These are phyloP conservation scores for Diplosphaera chodatii DNA, from an alignment of 139 green algal species.

Conservation along the genomic window DNA sequence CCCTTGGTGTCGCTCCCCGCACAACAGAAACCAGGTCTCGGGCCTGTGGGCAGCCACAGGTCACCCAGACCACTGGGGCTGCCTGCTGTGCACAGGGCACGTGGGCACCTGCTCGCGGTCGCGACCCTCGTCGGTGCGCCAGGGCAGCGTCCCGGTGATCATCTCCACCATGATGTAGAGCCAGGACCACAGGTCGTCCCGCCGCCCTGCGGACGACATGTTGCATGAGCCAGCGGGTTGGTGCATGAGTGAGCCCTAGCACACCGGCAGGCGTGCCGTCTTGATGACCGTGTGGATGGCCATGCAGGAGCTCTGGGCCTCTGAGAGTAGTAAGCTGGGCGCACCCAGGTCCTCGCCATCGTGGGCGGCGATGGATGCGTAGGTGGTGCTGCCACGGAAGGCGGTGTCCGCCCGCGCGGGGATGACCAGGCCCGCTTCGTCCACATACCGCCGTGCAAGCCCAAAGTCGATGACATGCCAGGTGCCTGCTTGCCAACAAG, in stretches of 20 bases:
- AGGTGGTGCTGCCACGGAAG: slow-evolving; percentile 77
- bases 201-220: slow-evolving; percentile 23
- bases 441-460: slow-evolving; percentile 49
- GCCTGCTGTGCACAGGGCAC: no score
- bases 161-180: slow-evolving; percentile 84
- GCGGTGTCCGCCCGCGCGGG: slow-evolving; percentile 32
- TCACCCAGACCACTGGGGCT: no score
- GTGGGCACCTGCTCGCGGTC: slow-evolving; percentile 5
- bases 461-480: slow-evolving; percentile 71
- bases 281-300: no score
- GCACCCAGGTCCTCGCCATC: slow-evolving; percentile 41
- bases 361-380: slow-evolving; percentile 67
- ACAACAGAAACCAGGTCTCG: no score
- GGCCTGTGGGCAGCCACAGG: no score
- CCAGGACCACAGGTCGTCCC: slow-evolving; percentile 88
- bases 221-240: no score
- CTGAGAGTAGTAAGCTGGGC: background rate
- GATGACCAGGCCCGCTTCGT: slow-evolving; percentile 41
- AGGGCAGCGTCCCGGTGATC: slow-evolving; percentile 45
- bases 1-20: no score
- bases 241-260: no score
- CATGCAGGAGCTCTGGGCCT: background rate
- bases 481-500: background rate
- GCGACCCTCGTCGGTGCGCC: slow-evolving; percentile 13
- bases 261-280: no score